Evolutionary conservation across 805 yeast species (phyloP).

Genomic region (Sugiyamaella americana): DNA sequence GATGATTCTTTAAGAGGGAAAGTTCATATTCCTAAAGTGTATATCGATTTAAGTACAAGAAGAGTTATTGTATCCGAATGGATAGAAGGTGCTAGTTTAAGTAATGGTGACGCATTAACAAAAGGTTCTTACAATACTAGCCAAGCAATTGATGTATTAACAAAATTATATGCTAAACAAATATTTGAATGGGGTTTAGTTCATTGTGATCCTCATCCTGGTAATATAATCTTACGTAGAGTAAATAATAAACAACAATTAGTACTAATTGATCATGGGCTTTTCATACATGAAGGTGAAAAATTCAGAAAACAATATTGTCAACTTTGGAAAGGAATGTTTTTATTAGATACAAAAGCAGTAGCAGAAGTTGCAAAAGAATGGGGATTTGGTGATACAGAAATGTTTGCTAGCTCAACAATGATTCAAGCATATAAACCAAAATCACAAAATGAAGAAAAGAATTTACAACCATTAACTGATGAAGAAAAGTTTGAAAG

Average conservation of each 20-base stretch:
- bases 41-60: constrained; percentile 39
- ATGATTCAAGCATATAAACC: constrained; percentile 43
- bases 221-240: constrained; percentile 56
- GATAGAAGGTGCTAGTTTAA: constrained; percentile 64
- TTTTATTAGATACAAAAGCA: constrained; percentile 45
- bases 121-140: constrained; percentile 35
- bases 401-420: constrained; percentile 53
- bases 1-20: constrained; percentile 40
- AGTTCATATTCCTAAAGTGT: constrained; percentile 53
- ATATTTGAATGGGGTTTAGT: constrained; percentile 62
- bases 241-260: constrained; percentile 35
- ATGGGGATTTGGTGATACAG: constrained; percentile 70
- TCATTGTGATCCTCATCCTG: constrained; percentile 80
- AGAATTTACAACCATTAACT: constrained; percentile 25
- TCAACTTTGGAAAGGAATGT: constrained; percentile 56
- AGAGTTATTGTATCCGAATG: constrained; percentile 64
- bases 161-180: constrained; percentile 49
- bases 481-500: constrained; percentile 37
- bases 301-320: constrained; percentile 52
- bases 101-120: constrained; percentile 40
- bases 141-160: constrained; percentile 44
- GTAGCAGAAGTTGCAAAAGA: constrained; percentile 42
- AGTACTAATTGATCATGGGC: constrained; percentile 70
- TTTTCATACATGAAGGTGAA: constrained; percentile 51
- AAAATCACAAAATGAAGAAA: constrained; percentile 7